Base-by-base conservation (phyloP, 2,329 filamentous ascomycete genomes). In the Fonsecaea erecta region DNA sequence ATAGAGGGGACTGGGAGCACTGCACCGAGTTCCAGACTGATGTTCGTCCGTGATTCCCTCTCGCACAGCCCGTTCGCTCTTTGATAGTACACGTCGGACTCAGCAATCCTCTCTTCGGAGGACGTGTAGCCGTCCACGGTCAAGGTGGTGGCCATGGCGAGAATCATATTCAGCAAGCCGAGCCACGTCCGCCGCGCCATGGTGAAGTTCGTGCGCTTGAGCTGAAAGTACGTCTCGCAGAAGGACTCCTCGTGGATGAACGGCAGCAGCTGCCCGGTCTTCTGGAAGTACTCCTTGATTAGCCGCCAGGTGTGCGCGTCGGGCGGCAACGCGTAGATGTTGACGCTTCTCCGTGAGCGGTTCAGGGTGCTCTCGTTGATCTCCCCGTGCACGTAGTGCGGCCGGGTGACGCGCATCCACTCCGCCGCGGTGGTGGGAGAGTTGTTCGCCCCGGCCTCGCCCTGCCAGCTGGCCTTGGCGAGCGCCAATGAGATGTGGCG, bases 111-210 rank as follows among this genome's bases (percentile, higher is more conserved):
- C 35, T 79, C 73, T 26, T 76, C 72, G 0, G 78, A 72, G 3
- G 71, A 74, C 8, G 76, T 62, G 7, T 73, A 71, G 1, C 64
- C 69, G 26, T 74, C 72, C 5, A 73, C 70, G 14, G 71, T 74
- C 1, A 77, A 75, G 30, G 76, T 80, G 14, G 75, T 78, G 0
- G 81, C 79, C 75, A 85, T 80, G 1, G 83, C 81, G 0, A 85
- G 73, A 0, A 84, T 77, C 62, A 84, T 80, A 55, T 85, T 84
- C 0, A 85, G 70, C 1, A 84, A 68, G 0, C 80, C 81, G 0
- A 85, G 75, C 83, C 83, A 85, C 0, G 82, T 80, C n/a, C 78
- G 77, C 0, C 81, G 75, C 0, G 79, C 77, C 2, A 73, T 76
- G 0, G 71, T 75, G 37, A 79, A 74, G 16, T 74, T 71, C 3